Conservation (phyloP, 2,329 filamentous ascomycete genomes). For the Myriosclerotinia scirpicola region DNA sequence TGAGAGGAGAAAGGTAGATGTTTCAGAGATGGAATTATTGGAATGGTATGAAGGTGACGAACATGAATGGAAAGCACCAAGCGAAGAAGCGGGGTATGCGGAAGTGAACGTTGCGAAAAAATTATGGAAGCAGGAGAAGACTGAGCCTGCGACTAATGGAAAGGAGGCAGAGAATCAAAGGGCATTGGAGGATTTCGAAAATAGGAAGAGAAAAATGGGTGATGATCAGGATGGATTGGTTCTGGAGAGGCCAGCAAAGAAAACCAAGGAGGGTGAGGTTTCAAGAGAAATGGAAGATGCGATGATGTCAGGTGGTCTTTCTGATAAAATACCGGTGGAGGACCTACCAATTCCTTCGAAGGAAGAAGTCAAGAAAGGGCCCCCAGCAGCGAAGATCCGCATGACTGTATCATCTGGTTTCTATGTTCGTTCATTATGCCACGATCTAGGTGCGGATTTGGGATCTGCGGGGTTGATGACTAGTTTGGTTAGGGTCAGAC, state of each 20-base stretch:
- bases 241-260: slow-evolving; percentile 34
- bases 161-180: slow-evolving; percentile 39
- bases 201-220: slow-evolving; percentile 38
- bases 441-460: slow-evolving; percentile 83
- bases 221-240: slow-evolving; percentile 40
- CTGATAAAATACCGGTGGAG: slow-evolving; percentile 27
- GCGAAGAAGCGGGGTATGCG: slow-evolving; percentile 70
- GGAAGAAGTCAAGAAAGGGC: slow-evolving; percentile 45
- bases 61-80: slow-evolving; percentile 78
- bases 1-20: slow-evolving; percentile 74
- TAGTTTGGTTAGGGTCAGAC: slow-evolving; percentile 74
- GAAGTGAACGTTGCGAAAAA: slow-evolving; percentile 78
- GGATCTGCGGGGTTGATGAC: slow-evolving; percentile 85
- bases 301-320: slow-evolving; percentile 40
- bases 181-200: slow-evolving; percentile 42
- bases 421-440: slow-evolving; percentile 91
- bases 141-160: slow-evolving; percentile 26
- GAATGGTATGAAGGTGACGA: slow-evolving; percentile 83
- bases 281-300: slow-evolving; percentile 25
- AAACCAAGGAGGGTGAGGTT: slow-evolving; percentile 28
- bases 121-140: slow-evolving; percentile 61
- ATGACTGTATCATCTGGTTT: slow-evolving; percentile 96
- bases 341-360: slow-evolving; percentile 17
- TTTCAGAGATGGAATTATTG: slow-evolving; percentile 73
- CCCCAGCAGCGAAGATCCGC: slow-evolving; percentile 77